phyloP scores from a whole-genome alignment of 2,329 filamentous ascomycete genomes.

The Aureobasidium pullulans region DNA sequence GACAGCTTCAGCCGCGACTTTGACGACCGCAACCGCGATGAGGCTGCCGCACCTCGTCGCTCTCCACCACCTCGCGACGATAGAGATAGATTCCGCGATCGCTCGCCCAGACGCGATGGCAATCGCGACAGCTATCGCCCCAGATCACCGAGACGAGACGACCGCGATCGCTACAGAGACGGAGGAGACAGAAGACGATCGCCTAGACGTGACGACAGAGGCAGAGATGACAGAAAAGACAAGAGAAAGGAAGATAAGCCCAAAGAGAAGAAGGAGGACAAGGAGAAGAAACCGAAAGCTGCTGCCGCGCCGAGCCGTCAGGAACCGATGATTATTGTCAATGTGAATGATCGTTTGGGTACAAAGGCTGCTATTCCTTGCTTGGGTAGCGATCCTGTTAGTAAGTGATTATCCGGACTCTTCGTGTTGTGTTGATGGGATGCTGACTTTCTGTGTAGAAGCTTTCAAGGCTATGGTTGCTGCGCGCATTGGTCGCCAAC shows the following conservation, averaged over 20 bases:
- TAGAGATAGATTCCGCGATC: conserved; percentile 15
- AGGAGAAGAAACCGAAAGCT: conserved; percentile 18
- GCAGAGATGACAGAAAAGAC: conserved; percentile 12
- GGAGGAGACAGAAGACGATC: conserved; percentile 4
- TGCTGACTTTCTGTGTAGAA: conserved; percentile 31
- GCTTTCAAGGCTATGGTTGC: conserved; percentile 90
- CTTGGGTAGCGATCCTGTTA: conserved; percentile 73
- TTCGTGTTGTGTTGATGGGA: neutral
- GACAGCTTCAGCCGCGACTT: conserved; percentile 21
- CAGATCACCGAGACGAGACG: conserved; percentile 10
- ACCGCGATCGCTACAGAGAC: conserved; percentile 22
- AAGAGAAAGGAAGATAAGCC: conserved; percentile 14
- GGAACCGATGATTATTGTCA: conserved; percentile 87
- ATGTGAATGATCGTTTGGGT: conserved; percentile 89
- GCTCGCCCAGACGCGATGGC: conserved; percentile 5
- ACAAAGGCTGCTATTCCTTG: conserved; percentile 95
- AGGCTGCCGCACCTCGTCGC: conserved; percentile 22
- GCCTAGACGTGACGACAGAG: conserved; percentile 5
- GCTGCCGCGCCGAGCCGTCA: conserved; percentile 29
- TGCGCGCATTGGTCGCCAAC: conserved; percentile 77
- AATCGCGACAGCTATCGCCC: conserved; percentile 15
- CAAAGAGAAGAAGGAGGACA: conserved; percentile 22
- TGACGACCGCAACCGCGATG: conserved; percentile 22
- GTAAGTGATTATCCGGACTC: conserved; percentile 22
- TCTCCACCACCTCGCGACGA: conserved; percentile 23